phyloP scores from a whole-genome alignment of 1,284 basidiomycete species.

The Neolentinus lepideus region DNA sequence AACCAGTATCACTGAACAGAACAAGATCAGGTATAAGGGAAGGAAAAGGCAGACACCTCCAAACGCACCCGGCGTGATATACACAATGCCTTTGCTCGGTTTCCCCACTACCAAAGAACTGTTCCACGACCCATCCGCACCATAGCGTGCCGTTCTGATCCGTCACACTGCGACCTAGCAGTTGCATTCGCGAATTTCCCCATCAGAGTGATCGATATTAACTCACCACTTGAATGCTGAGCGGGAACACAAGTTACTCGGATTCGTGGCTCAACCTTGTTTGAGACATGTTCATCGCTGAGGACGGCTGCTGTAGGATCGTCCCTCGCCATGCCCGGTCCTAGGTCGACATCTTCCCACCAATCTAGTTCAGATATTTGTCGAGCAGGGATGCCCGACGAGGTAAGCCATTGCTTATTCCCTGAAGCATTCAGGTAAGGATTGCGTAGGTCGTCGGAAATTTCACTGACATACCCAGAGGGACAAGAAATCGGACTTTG shows the following conservation, averaged over 20 bases:
- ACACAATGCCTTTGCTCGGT: constrained; percentile 9
- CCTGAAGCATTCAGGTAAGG: constrained; percentile 8
- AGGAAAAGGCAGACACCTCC: background rate
- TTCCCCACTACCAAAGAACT: constrained; percentile 3
- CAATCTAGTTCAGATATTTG: constrained; percentile 25
- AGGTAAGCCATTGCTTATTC: constrained; percentile 18
- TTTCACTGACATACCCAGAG: constrained; percentile 15
- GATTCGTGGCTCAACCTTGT: constrained; percentile 1
- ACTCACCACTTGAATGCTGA: constrained; percentile 24
- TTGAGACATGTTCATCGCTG: background rate
- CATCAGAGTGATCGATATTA: background rate
- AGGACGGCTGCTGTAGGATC: background rate
- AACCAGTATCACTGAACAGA: constrained; percentile 22
- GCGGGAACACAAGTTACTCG: constrained; percentile 24
- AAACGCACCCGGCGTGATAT: constrained; percentile 19
- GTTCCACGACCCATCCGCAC: constrained; percentile 25
- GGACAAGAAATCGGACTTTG: constrained; percentile 20
- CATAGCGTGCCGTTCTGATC: constrained; percentile 23
- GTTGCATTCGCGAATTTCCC: background rate
- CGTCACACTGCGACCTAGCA: constrained; percentile 18
- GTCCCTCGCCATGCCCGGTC: constrained; percentile 2
- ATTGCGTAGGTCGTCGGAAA: background rate
- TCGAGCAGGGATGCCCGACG: constrained; percentile 16
- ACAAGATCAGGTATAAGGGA: background rate
- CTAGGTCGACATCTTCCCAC: constrained; percentile 17